Conservation (phyloP, 2,329 filamentous ascomycete genomes). For the Teratosphaeriaceae sp. region DNA sequence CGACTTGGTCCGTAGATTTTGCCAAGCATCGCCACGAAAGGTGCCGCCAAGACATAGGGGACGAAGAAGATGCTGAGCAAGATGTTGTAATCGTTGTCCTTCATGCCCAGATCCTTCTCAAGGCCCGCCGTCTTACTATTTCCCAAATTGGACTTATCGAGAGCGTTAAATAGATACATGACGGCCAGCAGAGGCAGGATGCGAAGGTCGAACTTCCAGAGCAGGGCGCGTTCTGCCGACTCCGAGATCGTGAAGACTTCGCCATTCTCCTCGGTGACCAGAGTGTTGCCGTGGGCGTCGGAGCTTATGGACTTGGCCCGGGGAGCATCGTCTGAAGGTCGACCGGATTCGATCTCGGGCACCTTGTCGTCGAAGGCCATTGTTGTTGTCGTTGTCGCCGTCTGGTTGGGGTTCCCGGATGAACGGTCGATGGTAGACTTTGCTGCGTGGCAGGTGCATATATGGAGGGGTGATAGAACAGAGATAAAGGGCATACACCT, state of each 20-base stretch:
- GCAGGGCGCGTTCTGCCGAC: constrained; percentile 42
- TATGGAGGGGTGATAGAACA: too few relatives aligned
- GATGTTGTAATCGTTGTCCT: constrained; percentile 54
- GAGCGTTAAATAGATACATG: constrained; percentile 49
- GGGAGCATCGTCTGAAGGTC: constrained; percentile 3
- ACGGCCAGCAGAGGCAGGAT: constrained; percentile 53
- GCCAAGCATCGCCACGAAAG: constrained; percentile 58
- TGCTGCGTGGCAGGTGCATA: too few relatives aligned
- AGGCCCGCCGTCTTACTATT: constrained; percentile 33
- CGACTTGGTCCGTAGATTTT: constrained; percentile 60
- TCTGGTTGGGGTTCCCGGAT: too few relatives aligned
- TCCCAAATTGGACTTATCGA: constrained; percentile 40
- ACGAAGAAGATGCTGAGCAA: constrained; percentile 68
- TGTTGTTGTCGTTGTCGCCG: too few relatives aligned
- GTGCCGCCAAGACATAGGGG: constrained; percentile 65
- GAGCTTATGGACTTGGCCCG: constrained; percentile 6
- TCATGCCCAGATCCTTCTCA: constrained; percentile 52
- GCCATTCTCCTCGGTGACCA: constrained; percentile 31
- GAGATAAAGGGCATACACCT: too few relatives aligned
- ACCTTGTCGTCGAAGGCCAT: constrained; percentile 2
- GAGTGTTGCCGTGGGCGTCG: constrained; percentile 5
- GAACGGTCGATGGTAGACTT: too few relatives aligned
- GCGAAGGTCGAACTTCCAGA: constrained; percentile 49
- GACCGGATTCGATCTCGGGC: constrained; percentile 3
- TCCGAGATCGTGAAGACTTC: constrained; percentile 34